A percentile compares a stretch with the other conserved stretches of the same genome.
phyloP scores from a whole-genome alignment of 148 eudicot genomes.

The Nepenthes gracilis region DNA sequence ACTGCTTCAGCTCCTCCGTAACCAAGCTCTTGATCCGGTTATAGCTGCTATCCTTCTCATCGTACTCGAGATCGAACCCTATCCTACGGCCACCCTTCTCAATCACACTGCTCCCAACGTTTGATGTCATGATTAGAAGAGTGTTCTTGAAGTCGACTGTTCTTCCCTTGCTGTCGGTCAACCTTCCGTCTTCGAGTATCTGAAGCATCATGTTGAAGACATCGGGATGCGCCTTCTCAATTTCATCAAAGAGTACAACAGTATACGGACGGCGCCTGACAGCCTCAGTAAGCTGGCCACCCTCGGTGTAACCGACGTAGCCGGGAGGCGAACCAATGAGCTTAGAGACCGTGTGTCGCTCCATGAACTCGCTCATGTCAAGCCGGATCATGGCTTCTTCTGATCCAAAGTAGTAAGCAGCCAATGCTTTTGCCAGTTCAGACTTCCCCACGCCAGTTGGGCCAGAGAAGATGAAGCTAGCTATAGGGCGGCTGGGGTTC shows the following conservation, averaged over 20 bases:
- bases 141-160: conserved; percentile 45
- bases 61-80: conserved; percentile 1
- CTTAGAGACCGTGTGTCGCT: conserved; percentile 36
- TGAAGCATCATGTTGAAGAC: conserved; percentile 46
- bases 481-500: conserved; percentile 36
- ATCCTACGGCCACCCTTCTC: conserved; percentile 23
- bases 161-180: conserved; percentile 42
- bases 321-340: conserved; percentile 56
- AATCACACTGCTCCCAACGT: conserved; percentile 34
- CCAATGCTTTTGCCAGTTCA: conserved; percentile 44
- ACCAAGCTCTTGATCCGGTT: conserved; percentile 30
- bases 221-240: conserved; percentile 44
- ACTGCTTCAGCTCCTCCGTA: conserved; percentile 26
- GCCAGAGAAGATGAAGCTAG: conserved; percentile 43
- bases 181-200: conserved; percentile 48
- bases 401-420: conserved; percentile 34
- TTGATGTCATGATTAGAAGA: conserved; percentile 42
- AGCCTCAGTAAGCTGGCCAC: conserved; percentile 49
- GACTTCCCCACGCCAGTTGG: conserved; percentile 57
- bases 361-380: conserved; percentile 55
- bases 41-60: conserved; percentile 9
- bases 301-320: conserved; percentile 37
- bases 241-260: conserved; percentile 42
- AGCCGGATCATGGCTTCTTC: conserved; percentile 47
- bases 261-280: conserved; percentile 33